A percentile compares a stretch with the other conserved stretches of the same genome.
These are phyloP conservation scores for Apiospora sp. DNA, from an alignment of 2,329 filamentous ascomycete genomes.

Conservation along the genomic window DNA sequence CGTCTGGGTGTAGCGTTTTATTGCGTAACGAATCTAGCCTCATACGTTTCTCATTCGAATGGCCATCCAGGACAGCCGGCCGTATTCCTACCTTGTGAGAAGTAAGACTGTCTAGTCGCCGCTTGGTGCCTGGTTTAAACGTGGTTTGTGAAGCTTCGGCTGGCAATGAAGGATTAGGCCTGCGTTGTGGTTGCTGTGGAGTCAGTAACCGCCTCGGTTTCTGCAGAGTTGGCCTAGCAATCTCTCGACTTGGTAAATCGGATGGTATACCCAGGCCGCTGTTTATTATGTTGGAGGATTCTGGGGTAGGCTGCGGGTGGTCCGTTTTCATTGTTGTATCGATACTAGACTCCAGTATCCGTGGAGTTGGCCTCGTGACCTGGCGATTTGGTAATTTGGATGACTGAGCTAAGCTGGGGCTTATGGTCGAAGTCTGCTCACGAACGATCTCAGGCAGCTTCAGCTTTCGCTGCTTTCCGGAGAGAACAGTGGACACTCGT, in stretches of 20 bases:
- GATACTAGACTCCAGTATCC: not conserved
- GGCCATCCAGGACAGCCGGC: not conserved
- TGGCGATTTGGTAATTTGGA: not conserved
- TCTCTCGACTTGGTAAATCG: slow-evolving; percentile 5
- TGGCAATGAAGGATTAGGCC: not conserved
- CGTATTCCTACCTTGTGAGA: not conserved
- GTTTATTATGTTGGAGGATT: slow-evolving; percentile 4
- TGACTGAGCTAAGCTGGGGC: not conserved
- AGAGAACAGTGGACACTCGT: not conserved
- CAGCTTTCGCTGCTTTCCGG: slow-evolving; percentile 1
- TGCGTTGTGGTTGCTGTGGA: not conserved
- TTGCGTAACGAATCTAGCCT: not conserved
- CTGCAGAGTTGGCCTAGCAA: not conserved
- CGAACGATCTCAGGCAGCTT: slow-evolving; percentile 10
- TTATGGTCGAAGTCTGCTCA: not conserved
- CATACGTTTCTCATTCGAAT: not conserved
- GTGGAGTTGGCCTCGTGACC: not conserved
- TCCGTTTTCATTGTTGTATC: not conserved
- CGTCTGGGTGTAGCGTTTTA: slow-evolving; percentile 1
- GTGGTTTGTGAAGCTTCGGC: not conserved
- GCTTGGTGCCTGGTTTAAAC: not conserved
- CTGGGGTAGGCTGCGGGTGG: no score
- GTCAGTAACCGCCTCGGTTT: not conserved
- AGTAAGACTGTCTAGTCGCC: not conserved
- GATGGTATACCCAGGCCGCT: not conserved